Conservation (phyloP, 1,139 yeast species). For the Yamadazyma mexicana region DNA sequence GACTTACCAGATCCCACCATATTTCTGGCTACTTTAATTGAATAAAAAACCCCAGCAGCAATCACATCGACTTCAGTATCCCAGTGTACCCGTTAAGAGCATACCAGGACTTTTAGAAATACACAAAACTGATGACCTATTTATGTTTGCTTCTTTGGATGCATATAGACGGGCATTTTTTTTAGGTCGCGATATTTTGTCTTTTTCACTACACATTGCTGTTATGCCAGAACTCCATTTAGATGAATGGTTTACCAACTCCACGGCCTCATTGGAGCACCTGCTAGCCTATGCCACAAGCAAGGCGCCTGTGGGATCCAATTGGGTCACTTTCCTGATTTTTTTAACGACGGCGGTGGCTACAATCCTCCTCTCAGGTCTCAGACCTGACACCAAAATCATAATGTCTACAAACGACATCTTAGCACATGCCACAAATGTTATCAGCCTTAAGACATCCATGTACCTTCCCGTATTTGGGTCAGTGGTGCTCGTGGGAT, state of each 20-base stretch:
- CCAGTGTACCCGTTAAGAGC: too few relatives aligned
- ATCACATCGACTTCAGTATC: too few relatives aligned
- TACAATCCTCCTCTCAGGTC: slow-evolving; percentile 6
- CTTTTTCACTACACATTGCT: background rate
- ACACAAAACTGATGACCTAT: too few relatives aligned
- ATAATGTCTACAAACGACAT: slow-evolving; percentile 8
- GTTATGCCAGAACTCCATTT: background rate
- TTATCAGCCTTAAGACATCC: slow-evolving; percentile 4
- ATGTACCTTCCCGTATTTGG: slow-evolving; percentile 6
- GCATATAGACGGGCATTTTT: background rate
- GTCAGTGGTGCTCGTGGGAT: slow-evolving; percentile 4
- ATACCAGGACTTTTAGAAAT: too few relatives aligned
- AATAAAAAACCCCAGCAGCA: too few relatives aligned
- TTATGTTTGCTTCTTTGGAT: too few relatives aligned
- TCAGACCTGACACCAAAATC: slow-evolving; percentile 1
- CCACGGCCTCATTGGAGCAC: background rate
- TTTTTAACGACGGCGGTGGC: slow-evolving; percentile 4
- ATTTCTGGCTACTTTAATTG: too few relatives aligned
- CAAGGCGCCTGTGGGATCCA: background rate
- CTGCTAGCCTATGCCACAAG: background rate
- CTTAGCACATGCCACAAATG: background rate
- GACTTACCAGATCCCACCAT: background rate
- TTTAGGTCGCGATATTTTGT: background rate
- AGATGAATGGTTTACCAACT: background rate
- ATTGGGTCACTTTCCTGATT: background rate